A percentile compares a stretch with the other conserved stretches of the same genome.
Conservation (phyloP, 352 stramenopile genomes). For the Globisporangium camurandrum region DNA sequence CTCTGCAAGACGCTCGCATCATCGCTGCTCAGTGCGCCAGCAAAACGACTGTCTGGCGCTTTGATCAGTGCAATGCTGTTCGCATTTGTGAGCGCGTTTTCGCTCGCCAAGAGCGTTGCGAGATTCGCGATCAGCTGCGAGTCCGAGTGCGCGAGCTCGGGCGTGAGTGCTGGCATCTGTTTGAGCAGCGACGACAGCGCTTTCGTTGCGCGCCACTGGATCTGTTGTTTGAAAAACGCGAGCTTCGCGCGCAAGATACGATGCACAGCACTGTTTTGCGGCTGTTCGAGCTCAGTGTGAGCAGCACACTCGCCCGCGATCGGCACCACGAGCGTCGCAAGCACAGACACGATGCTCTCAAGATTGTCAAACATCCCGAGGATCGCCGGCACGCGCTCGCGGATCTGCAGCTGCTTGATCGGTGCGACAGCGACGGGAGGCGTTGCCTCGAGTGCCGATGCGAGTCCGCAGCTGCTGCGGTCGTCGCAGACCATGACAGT, state of each 20-base stretch:
- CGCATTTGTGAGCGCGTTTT: slow-evolving; percentile 35
- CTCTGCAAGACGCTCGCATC: slow-evolving; percentile 35
- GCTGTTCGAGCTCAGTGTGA: slow-evolving; percentile 42
- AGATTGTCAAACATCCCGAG: slow-evolving; percentile 75
- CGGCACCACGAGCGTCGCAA: slow-evolving; percentile 44
- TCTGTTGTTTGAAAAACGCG: slow-evolving; percentile 70
- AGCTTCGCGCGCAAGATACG: slow-evolving; percentile 44
- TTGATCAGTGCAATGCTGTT: slow-evolving; percentile 11
- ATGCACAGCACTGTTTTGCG: slow-evolving; percentile 61
- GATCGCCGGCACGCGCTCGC: slow-evolving; percentile 68
- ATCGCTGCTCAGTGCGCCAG: slow-evolving; percentile 8
- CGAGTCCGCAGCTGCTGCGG: not conserved
- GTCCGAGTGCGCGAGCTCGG: slow-evolving; percentile 32
- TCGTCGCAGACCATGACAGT: slow-evolving; percentile 10
- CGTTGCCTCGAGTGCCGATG: not conserved
- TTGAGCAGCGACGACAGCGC: slow-evolving; percentile 62
- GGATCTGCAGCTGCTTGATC: slow-evolving; percentile 43
- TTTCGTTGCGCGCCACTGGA: slow-evolving; percentile 76
- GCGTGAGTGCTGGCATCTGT: slow-evolving; percentile 45
- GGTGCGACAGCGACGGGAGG: slow-evolving; percentile 21
- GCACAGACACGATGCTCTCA: slow-evolving; percentile 36
- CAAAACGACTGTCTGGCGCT: slow-evolving; percentile 14
- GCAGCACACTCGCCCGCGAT: slow-evolving; percentile 20
- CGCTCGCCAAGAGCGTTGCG: slow-evolving; percentile 37
- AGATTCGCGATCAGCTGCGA: slow-evolving; percentile 63